Base-by-base conservation (phyloP, 495 filamentous ascomycete genomes). In the Neurospora sp. region DNA sequence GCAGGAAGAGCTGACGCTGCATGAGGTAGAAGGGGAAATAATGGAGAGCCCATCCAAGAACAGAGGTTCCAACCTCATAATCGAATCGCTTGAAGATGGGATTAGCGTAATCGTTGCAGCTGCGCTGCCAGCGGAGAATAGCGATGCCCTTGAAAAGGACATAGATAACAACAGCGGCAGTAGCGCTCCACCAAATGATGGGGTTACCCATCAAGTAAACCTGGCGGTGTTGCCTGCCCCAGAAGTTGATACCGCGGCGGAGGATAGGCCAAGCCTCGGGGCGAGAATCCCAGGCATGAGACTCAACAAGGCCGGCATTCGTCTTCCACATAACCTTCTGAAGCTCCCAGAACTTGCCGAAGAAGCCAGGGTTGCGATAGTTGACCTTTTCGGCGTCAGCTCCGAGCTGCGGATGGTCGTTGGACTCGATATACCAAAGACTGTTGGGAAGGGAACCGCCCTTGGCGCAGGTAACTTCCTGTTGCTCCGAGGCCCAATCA, bases 241-340 rank as follows among this genome's bases (percentile, higher is more conserved):
- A 99, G 87, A 99, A 99, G 84, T 99, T 99, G 87, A 99, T 99
- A 73, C 96, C 96, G 74, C 96, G 94, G 74, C 89, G 89, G 70
- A 99, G 88, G 70, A 97, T 89, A 20, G 96, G 96, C 96, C 96
- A 99, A 22, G 93, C 94, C 17, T 90, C 89, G 14, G 96, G 96
- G 40, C 96, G 91, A 68, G 96, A 98, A 81, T 99, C 96, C 96
- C 96, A 99, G 69, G 94, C 93, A 78, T 99, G 96, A 45, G 94
- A 97, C 79, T 98, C 96, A 39, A 96, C 92, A 71, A 99, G 89
- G 39, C 96, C 96, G 40, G 96, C 96, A 78, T 99, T 99, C 16
- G 96, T 98, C 73, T 88, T 92, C 96, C 96, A 99, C 96, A 99
- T 99, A 45, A 99, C 96, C 81, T 93, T 94, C 81, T 99, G 94